Evolutionary conservation across 2,329 filamentous ascomycete species (phyloP).

Genomic region (Scytalidium sp.): DNA sequence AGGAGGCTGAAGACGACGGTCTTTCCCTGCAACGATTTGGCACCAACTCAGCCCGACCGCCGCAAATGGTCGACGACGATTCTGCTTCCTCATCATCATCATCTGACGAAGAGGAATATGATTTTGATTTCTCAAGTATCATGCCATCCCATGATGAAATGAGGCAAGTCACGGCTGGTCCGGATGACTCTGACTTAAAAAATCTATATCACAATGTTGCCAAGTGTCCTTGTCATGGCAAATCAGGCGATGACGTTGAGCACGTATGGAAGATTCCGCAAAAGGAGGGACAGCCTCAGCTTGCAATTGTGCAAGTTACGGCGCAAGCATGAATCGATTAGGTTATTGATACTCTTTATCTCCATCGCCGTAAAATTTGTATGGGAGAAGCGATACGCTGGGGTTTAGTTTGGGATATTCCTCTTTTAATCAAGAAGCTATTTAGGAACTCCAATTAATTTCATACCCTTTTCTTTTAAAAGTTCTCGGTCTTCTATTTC

Average conservation of each 20-base stretch:
- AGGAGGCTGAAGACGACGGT: conserved; percentile 12
- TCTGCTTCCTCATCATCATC: background rate
- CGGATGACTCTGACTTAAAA: conserved; percentile 10
- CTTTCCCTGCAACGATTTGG: conserved; percentile 14
- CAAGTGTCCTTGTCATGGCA: conserved; percentile 17
- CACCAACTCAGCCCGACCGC: conserved; percentile 13
- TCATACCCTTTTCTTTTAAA: too few relatives aligned
- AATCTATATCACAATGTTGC: conserved; percentile 13
- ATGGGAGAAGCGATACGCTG: too few relatives aligned
- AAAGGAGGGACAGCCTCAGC: conserved; percentile 4
- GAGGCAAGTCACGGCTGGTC: conserved; percentile 11
- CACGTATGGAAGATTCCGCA: conserved; percentile 19
- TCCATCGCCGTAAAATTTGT: too few relatives aligned
- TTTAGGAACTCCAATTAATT: too few relatives aligned
- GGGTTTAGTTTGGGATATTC: too few relatives aligned
- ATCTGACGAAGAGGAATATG: conserved; percentile 5
- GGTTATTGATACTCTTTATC: too few relatives aligned
- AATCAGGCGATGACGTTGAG: conserved; percentile 10
- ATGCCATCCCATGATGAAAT: conserved; percentile 12
- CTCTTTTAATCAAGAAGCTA: too few relatives aligned
- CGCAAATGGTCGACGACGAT: conserved; percentile 11
- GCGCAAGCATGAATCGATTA: too few relatives aligned
- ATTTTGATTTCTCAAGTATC: conserved; percentile 5
- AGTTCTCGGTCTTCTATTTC: too few relatives aligned
- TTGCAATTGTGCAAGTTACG: conserved; percentile 12